phyloP scores from a whole-genome alignment of 23 red algal species.

The Gracilaria caudata region DNA sequence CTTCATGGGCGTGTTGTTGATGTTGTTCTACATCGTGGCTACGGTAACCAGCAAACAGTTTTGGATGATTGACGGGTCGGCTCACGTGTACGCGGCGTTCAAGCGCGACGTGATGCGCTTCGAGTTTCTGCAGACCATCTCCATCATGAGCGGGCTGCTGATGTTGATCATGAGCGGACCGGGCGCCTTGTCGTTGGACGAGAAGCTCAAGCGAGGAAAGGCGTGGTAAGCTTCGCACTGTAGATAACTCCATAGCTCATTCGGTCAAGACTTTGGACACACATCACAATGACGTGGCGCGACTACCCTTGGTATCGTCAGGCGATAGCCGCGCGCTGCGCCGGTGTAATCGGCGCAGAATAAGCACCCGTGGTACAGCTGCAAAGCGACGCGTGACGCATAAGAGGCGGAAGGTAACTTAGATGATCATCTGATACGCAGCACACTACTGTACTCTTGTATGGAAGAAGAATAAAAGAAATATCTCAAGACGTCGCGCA shows the following conservation, averaged over 20 bases:
- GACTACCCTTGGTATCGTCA: no score
- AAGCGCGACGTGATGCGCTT: slow-evolving; percentile 87
- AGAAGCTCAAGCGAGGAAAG: slow-evolving; percentile 42
- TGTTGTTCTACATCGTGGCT: slow-evolving; percentile 68
- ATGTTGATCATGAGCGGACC: slow-evolving; percentile 81
- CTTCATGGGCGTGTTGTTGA: slow-evolving; percentile 63
- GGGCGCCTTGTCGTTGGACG: slow-evolving; percentile 82
- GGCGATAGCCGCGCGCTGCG: no score
- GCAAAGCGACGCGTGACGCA: background rate
- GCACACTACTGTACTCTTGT: no score
- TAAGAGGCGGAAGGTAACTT: background rate
- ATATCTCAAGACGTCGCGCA: background rate
- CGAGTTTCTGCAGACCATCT: slow-evolving; percentile 88
- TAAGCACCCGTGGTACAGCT: background rate
- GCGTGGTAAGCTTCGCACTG: slow-evolving; percentile 45
- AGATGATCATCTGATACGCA: no score
- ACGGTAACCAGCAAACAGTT: slow-evolving; percentile 73
- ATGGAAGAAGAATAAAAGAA: no score
- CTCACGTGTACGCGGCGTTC: slow-evolving; percentile 52
- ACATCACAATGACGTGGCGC: slow-evolving; percentile 9
- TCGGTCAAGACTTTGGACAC: no score
- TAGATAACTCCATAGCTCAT: no score
- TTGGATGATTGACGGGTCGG: slow-evolving; percentile 68
- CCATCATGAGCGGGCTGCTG: slow-evolving; percentile 85
- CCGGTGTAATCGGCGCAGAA: background rate